Conservation (phyloP, 306 rosid species). For the Fragaria vesca region DNA sequence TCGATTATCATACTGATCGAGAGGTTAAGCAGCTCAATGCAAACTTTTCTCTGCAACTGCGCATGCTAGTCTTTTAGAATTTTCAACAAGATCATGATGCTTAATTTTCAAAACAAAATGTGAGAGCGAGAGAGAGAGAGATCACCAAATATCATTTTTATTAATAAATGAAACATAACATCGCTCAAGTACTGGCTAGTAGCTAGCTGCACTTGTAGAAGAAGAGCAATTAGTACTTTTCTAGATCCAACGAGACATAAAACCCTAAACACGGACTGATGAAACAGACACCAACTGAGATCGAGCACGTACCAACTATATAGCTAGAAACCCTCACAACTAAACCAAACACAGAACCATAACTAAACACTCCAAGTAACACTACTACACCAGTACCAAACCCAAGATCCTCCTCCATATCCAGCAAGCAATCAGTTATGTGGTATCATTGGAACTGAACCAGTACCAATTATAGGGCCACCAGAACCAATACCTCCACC, state of each 20-base stretch:
- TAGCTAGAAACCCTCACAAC: background rate
- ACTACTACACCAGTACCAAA: background rate
- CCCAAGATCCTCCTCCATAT: background rate
- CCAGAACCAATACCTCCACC: background rate
- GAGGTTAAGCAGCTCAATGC: background rate
- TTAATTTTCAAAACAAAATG: background rate
- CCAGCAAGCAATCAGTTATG: background rate
- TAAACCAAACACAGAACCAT: background rate
- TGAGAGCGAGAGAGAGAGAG: background rate
- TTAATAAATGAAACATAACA: background rate
- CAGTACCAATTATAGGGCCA: background rate
- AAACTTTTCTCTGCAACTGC: background rate
- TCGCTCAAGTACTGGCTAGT: background rate
- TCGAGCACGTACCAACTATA: background rate
- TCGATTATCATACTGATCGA: background rate
- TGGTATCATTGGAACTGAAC: background rate
- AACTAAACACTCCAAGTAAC: background rate
- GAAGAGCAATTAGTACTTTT: background rate
- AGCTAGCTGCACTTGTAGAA: conserved; percentile 6
- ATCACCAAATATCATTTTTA: background rate
- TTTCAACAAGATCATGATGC: background rate
- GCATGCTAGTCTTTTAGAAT: background rate
- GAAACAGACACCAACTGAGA: background rate
- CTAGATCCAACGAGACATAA: background rate
- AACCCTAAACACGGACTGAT: background rate